Base-by-base conservation (phyloP, 179 eudicot genomes). In the Gypsophila paniculata region DNA sequence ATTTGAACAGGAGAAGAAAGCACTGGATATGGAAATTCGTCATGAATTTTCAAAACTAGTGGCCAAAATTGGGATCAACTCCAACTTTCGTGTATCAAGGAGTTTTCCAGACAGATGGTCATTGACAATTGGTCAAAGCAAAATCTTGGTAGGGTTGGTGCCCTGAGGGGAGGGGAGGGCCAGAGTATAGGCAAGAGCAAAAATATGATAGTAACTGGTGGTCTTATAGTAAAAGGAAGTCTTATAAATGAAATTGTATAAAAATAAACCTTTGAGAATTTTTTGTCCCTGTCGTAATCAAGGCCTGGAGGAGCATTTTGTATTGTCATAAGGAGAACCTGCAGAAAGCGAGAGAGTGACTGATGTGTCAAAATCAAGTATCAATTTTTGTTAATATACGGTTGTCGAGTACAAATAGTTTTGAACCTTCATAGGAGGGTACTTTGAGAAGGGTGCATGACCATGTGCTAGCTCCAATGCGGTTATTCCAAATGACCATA, bases 261-360 rank as follows among this genome's bases (percentile, higher is more conserved):
- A 29, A 8, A 69, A 10, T 21, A 34, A 68, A 93, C 99, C 98
- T 93, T 92, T 17, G 98, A 93, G 80, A 95, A 95, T 78, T 86
- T 91, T 79, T 90, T 95, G 76, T 95, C 99, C 70, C 99, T 91
- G 65, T 92, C 99, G 70, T 95, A 90, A 74, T 95, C 99, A 84
- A 95, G 95, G 49, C 99, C 98, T 75, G 99, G 99, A 69, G 99
- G 99, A 58, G 99, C 99, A 81, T 90, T 92, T 68, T 95, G 98
- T 68, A 95, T 87, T 75, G 99, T 95, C 99, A 95, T 95, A 51
- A 92, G 75, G 61, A 95, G 90, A 72, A 95, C 98, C 99, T 95
- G 76, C 54, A 68, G 25, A 68, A 74, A 25, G 72, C 21, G 36
- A 21, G 72, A 38, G 49, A 38, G 61, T 44, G 15, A 60, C 19